Base-by-base conservation (phyloP, 73 alveolate genomes). In the Breviolum minutum region DNA sequence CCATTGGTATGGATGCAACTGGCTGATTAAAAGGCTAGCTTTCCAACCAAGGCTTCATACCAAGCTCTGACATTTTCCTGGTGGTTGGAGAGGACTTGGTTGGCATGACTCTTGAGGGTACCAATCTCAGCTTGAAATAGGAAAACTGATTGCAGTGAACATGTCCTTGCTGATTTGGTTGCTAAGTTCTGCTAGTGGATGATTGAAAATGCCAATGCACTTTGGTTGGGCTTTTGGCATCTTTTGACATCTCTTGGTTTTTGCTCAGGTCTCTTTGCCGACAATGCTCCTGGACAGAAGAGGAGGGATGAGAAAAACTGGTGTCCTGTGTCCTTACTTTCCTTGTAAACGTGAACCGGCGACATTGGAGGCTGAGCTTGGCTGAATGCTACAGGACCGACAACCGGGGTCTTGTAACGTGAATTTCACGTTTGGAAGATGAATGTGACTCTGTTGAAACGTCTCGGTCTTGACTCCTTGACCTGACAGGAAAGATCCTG, bases 341-440 rank as follows among this genome's bases (percentile, higher is more conserved):
- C 68, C 93, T 3, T 40, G 54, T 40, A 3, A 40, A 40, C 54
- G 54, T 40, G 54, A 40, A 40, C 54, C 3, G 54, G 54, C 54
- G 54, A 11, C 74, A n/a, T 62, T 63, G 63, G 81, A 91, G 97
- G 97, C 89, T 91, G 24, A 91, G 97, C 79, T 14, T 91, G 89
- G 97, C 97, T 2, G 97, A 91, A 68, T 91, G 97, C 97, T 91
- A 91, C 97, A 91, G 97, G 97, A 91, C 89, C 69, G 20, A 30
- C 24, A 68, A 2, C 84, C 54, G 0, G 54, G 54, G 54, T 40
- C 54, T 40, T 40, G 3, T 40, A 40, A 40, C 54, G 54, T 40
- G 54, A 40, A 40, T 40, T 40, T 40, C 54, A 3, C 3, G 54
- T 40, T 40, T 40, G 54, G 54, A 40, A 40, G 54, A 3, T 40